Conservation (phyloP, 306 rosid genomes). For the Quercus parvula region DNA sequence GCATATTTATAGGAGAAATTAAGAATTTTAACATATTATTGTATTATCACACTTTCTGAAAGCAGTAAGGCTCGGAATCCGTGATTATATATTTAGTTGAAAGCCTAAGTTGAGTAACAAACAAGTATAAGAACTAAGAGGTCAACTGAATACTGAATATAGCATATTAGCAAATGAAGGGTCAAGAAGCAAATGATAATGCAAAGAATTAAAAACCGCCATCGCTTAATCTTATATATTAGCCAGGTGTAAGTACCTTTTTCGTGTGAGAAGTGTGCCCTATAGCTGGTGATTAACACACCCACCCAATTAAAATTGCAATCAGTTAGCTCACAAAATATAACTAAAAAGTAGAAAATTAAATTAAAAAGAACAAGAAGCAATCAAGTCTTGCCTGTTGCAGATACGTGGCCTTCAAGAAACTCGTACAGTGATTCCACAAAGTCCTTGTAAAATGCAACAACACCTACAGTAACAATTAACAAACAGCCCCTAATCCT, state of each 20-base stretch:
- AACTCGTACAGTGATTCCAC: constrained; percentile 70
- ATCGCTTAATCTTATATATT: neutral
- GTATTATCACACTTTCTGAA: no score
- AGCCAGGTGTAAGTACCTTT: constrained; percentile 47
- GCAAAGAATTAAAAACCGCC: neutral
- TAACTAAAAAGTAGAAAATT: neutral
- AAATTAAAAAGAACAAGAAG: constrained; percentile 1
- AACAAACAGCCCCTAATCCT: neutral
- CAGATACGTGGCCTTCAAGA: constrained; percentile 71
- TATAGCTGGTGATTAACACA: constrained; percentile 47
- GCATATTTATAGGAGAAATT: no score
- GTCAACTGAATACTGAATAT: neutral
- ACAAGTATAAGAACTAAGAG: neutral
- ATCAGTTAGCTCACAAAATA: constrained; percentile 27
- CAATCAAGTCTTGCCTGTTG: constrained; percentile 61
- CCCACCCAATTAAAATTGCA: neutral
- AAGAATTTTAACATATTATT: no score
- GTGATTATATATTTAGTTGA: no score
- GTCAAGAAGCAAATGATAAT: neutral
- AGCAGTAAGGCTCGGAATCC: no score
- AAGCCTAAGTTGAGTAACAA: no score
- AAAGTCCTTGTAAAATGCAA: constrained; percentile 69
- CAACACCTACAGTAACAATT: constrained; percentile 45
- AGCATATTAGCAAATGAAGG: neutral
- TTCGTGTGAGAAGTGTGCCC: constrained; percentile 68